Evolutionary conservation across 768 basidiomycete genomes (phyloP).

Genomic region (Pholiota molesta): DNA sequence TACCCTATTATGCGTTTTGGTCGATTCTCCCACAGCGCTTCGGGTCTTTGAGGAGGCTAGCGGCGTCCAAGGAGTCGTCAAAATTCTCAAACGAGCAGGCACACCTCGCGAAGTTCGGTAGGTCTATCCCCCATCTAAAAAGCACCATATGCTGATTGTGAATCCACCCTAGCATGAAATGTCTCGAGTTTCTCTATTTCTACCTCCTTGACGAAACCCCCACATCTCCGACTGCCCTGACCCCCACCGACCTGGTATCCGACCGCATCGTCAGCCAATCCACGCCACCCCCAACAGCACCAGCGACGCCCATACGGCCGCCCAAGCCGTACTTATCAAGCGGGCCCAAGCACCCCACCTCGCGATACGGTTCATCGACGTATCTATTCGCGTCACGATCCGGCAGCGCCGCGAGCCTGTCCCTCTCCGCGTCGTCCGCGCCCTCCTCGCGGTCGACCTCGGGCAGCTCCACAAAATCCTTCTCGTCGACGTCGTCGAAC

Average conservation of each 20-base stretch:
- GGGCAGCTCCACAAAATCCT: conserved; percentile 42
- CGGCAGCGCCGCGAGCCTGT: conserved; percentile 13
- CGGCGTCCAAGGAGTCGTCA: conserved; percentile 85
- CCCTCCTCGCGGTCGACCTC: conserved; percentile 44
- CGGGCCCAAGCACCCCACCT: conserved; percentile 39
- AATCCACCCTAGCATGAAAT: conserved; percentile 76
- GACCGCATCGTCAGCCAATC: conserved; percentile 11
- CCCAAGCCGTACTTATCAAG: conserved; percentile 41
- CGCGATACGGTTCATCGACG: conserved; percentile 43
- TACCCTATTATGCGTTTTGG: conserved; percentile 85
- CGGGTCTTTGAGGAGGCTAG: conserved; percentile 77
- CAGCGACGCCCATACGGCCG: conserved; percentile 43
- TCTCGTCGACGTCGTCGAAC: conserved; percentile 45
- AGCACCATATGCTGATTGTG: not conserved
- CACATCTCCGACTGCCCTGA: not conserved
- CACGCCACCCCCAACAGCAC: conserved; percentile 36
- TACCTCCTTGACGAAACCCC: conserved; percentile 85
- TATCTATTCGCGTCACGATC: conserved; percentile 29
- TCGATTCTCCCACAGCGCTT: conserved; percentile 76
- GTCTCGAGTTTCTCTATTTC: conserved; percentile 93
- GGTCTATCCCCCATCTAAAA: conserved; percentile 20
- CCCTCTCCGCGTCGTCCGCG: conserved; percentile 21
- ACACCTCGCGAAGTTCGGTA: conserved; percentile 90
- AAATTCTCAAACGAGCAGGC: conserved; percentile 81
- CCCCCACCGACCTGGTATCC: not conserved